Percentiles rank a stretch among this genome's conserved stretches.
Conservation (phyloP, 1,284 basidiomycete genomes). For the Ustilago vetiveriae region DNA sequence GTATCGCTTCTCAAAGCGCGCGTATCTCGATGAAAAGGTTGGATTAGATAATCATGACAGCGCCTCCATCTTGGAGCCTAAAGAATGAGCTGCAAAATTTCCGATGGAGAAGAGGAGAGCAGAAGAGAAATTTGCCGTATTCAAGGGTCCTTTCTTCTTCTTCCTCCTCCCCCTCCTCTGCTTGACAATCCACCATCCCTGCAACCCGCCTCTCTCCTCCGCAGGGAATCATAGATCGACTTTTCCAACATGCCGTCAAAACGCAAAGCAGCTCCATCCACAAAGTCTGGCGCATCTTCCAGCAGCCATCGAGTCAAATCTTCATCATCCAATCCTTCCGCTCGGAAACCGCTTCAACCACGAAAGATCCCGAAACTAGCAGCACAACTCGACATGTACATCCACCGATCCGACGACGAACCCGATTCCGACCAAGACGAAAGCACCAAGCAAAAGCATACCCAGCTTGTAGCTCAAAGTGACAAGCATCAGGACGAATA, state of each 20-base stretch:
- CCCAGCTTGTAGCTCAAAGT: neutral
- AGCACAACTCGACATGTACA: constrained; percentile 36
- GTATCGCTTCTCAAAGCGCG: neutral
- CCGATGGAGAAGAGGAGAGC: no score
- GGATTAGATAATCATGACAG: constrained; percentile 32
- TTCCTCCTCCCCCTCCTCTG: neutral
- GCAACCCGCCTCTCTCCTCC: no score
- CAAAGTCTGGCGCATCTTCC: neutral
- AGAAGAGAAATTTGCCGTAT: no score
- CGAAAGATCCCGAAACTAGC: constrained; percentile 23
- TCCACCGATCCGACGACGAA: constrained; percentile 32
- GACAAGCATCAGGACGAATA: constrained; percentile 1
- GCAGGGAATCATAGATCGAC: no score
- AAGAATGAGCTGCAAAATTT: no score
- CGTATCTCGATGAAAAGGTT: neutral
- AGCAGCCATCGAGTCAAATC: constrained; percentile 3
- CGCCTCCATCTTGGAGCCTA: constrained; percentile 27
- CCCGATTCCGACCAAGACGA: constrained; percentile 7
- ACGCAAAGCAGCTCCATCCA: constrained; percentile 29
- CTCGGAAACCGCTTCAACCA: neutral
- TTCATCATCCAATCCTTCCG: neutral
- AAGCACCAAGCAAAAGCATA: neutral
- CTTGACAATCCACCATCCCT: neutral
- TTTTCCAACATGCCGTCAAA: constrained; percentile 23
- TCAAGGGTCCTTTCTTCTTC: constrained; percentile 5